Base-by-base conservation (phyloP, 768 basidiomycete species). In the Podaxis rugospora region DNA sequence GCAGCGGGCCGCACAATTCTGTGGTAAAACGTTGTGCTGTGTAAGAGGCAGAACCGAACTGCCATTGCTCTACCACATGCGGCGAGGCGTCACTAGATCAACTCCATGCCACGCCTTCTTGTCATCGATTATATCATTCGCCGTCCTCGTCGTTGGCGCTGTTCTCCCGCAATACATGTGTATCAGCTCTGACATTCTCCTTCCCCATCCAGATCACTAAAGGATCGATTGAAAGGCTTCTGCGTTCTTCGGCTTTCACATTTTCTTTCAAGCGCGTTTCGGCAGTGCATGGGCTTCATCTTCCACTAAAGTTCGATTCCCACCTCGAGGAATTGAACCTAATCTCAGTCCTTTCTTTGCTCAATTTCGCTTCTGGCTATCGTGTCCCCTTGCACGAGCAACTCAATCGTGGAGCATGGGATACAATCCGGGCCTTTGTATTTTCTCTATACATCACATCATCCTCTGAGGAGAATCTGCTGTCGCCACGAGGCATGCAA, bases 281-380 rank as follows among this genome's bases (percentile, higher is more conserved):
- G 6, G 67, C 72, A 14, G 72, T 79, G 16, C 90, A 93, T 72
- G 92, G 92, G 28, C 77, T 93, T 53, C 76, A 83, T 5, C 77
- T 95, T 60, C 93, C 93, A 1, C 82, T 96, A 54, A 86, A 87
- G 2, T 96, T 95, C 66, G 77, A 89, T 39, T 88, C 89, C 0
- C 72, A 80, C 18, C 73, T 84, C 4, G 83, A 88, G 46, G 93
- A 96, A 73, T 77, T 96, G 61, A 95, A 93, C 71, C 76, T 95
- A 28, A 75, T 95, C n/a, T 85, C 87, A 49, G 72, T 91, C 6
- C 83, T 94, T 44, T 85, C 87, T 2, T 78, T 94, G 14, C 80
- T 96, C 36, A 94, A 94, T 70, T 92, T 95, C 70, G 90, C 82
- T 4, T 91, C 90, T 1, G 90, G 90, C 37, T 95, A 90, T 71